Percentiles rank a stretch among this genome's conserved stretches.
phyloP scores from a whole-genome alignment of 1,284 basidiomycete species.

The Boletus nobilissimus region DNA sequence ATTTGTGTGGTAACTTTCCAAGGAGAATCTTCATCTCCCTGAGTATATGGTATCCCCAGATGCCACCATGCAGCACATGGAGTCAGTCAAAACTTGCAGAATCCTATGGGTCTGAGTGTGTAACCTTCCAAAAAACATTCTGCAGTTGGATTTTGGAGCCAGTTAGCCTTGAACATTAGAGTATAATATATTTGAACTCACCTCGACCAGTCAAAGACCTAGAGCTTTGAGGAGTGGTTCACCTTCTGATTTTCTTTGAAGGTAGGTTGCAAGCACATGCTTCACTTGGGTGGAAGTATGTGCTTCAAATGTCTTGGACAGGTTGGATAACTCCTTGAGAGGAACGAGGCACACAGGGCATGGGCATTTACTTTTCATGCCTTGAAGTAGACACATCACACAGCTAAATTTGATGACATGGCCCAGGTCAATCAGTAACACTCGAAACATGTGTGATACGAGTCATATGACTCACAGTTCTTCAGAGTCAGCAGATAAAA shows the following conservation, averaged over 20 bases:
- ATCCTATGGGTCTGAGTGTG: no score
- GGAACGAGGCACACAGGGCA: neutral
- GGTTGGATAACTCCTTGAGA: neutral
- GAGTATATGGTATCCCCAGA: no score
- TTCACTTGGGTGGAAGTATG: neutral
- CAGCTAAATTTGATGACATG: neutral
- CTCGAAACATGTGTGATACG: neutral
- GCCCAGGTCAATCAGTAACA: neutral
- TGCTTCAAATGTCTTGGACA: neutral
- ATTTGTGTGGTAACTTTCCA: no score
- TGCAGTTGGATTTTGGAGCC: neutral
- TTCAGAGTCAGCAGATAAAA: neutral
- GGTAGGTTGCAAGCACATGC: neutral
- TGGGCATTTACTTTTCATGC: neutral
- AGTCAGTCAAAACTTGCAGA: no score
- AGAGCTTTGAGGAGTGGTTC: neutral
- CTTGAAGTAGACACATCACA: conserved; percentile 12
- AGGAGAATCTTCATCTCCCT: no score
- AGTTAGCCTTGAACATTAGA: neutral
- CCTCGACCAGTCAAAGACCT: neutral
- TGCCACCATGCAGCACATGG: no score
- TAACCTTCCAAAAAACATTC: no score
- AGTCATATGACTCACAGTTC: neutral
- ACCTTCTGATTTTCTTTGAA: neutral
- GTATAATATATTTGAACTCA: neutral